Base-by-base conservation (phyloP, 75 land plant genomes). In the Larix kaempferi region DNA sequence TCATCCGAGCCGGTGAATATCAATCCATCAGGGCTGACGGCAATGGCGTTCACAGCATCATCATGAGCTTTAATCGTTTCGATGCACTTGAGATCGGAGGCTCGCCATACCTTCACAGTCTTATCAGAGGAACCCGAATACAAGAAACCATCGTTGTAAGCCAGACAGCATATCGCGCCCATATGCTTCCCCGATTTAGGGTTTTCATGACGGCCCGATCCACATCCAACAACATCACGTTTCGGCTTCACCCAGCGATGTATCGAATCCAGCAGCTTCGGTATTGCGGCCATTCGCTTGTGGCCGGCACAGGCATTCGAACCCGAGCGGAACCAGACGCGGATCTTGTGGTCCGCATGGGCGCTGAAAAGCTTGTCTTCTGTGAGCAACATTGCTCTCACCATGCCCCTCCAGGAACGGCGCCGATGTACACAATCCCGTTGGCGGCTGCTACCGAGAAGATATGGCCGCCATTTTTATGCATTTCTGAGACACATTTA, bases 91-190 rank as follows among this genome's bases (percentile, higher is more conserved):
- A 75, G 61, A 67, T 75, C 78, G 22, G 77, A 44, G 59, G 82
- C 59, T 33, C 84, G 60, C 93, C 93, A 91, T n/a, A 88, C 87
- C 84, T 91, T 91, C 54, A 91, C 78, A 2, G 89, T 86, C 73
- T 79, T 87, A 79, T 91, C 93, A 60, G 80, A 71, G 14, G 93
- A 91, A 0, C 85, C 89, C 7, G 93, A 89, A 84, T 84, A 91
- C 14, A 91, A 69, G 29, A 86, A 77, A 22, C 79, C 71, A 41
- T 80, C 86, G 69, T 75, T 82, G 59, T 74, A 26, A 2, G 81
- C 81, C 29, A 83, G 77, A 23, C 80, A 78, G 56, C 81, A 58
- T 78, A 83, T 83, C 57, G 77, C 64, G 6, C 81, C 84, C 56
- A 75, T 56, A 59, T 83, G 84, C 52, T 49, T 78, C 77, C 33